Conservation (phyloP, 1,139 yeast species). For the Candida sp. region DNA sequence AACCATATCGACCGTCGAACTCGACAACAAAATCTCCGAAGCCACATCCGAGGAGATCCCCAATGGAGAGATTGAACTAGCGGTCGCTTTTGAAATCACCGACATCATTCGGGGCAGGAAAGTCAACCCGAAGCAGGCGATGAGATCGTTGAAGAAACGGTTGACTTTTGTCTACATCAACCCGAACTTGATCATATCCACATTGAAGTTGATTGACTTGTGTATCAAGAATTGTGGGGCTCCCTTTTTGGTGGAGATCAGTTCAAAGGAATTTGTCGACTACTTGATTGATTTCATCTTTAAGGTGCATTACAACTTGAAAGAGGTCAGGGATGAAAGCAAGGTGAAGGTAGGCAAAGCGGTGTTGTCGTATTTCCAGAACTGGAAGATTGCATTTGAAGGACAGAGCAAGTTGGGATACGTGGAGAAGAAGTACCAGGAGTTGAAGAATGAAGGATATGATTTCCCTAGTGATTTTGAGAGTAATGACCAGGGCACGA, state of each 20-base stretch:
- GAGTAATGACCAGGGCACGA: conserved; percentile 26
- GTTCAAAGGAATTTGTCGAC: conserved; percentile 89
- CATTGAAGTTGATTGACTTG: conserved; percentile 79
- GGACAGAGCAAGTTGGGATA: conserved; percentile 70
- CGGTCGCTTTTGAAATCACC: conserved; percentile 83
- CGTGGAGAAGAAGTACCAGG: conserved; percentile 64
- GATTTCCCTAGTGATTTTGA: conserved; percentile 61
- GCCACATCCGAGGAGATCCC: conserved; percentile 94
- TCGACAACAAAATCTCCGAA: conserved; percentile 69
- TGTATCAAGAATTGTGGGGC: conserved; percentile 94
- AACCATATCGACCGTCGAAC: conserved; percentile 42
- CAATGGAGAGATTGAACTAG: conserved; percentile 86
- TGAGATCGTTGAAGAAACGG: conserved; percentile 81
- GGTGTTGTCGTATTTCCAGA: conserved; percentile 69
- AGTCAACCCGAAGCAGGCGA: conserved; percentile 82
- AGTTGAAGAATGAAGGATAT: conserved; percentile 65
- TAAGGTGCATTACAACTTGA: conserved; percentile 39
- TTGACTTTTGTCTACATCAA: conserved; percentile 61
- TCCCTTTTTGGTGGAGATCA: conserved; percentile 79
- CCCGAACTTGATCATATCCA: conserved; percentile 78
- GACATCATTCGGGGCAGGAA: conserved; percentile 87
- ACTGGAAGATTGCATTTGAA: conserved; percentile 78
- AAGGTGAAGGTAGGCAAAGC: conserved; percentile 62
- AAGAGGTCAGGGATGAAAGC: conserved; percentile 39
- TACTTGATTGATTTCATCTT: conserved; percentile 54